phyloP scores from a whole-genome alignment of 2,329 filamentous ascomycete genomes.

The Aureobasidium melanogenum region DNA sequence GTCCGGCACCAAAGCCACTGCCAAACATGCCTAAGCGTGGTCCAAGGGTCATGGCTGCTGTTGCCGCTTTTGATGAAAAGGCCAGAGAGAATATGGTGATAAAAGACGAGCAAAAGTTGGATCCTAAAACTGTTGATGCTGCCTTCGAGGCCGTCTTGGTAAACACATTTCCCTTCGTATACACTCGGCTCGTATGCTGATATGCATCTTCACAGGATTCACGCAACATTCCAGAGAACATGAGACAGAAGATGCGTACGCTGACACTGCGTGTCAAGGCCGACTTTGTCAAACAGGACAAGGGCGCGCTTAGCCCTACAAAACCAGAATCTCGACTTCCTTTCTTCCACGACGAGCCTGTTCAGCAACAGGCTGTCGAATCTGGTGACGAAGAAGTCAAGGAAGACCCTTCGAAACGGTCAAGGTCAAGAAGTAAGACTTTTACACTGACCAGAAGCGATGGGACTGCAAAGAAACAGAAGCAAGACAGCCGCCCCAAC shows the following conservation, averaged over 20 bases:
- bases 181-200: background rate
- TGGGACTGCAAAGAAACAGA: conserved; percentile 65
- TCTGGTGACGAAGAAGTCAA: conserved; percentile 12
- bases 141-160: conserved; percentile 55
- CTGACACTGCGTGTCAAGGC: conserved; percentile 85
- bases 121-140: conserved; percentile 49
- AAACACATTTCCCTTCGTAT: conserved; percentile 14
- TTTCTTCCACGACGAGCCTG: conserved; percentile 8
- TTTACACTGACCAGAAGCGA: conserved; percentile 71
- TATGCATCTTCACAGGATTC: conserved; percentile 44
- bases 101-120: conserved; percentile 38
- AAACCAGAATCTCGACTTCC: conserved; percentile 11
- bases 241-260: conserved; percentile 89
- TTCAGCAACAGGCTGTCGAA: background rate
- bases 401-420: conserved; percentile 23
- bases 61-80: conserved; percentile 54
- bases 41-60: conserved; percentile 53
- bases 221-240: conserved; percentile 86
- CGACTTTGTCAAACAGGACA: conserved; percentile 88
- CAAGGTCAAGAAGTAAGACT: conserved; percentile 58
- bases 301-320: conserved; percentile 26
- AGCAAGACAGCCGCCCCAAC: conserved; percentile 47
- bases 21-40: conserved; percentile 36
- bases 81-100: conserved; percentile 29
- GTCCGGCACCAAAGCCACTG: conserved; percentile 21